Evolutionary conservation across 148 eudicot species (phyloP).

Genomic region (Arbutus unedo): DNA sequence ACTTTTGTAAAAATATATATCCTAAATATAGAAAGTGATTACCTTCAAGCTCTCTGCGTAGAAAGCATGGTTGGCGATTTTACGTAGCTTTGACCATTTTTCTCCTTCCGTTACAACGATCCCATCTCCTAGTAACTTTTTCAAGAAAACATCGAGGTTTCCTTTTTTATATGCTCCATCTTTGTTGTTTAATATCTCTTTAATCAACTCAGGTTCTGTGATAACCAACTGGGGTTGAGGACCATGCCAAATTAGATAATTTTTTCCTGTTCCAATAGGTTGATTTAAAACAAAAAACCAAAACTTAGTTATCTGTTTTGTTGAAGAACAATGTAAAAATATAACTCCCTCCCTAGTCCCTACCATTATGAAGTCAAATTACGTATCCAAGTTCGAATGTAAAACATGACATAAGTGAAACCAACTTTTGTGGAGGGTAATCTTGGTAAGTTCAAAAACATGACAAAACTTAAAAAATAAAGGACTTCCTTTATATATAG

Average conservation of each 20-base stretch:
- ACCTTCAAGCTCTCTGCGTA: constrained; percentile 24
- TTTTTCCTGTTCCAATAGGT: constrained; percentile 12
- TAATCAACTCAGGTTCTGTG: constrained; percentile 21
- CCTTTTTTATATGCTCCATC: neutral
- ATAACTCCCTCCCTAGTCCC: neutral
- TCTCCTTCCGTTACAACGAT: constrained; percentile 11
- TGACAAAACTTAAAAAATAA: too few species aligned
- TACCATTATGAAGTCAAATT: too few species aligned
- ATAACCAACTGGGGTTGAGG: constrained; percentile 16
- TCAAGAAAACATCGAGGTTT: neutral
- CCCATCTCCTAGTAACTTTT: constrained; percentile 23
- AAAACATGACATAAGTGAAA: too few species aligned
- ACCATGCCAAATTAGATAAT: constrained; percentile 19
- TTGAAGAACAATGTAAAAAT: neutral
- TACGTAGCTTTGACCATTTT: constrained; percentile 20
- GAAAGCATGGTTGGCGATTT: constrained; percentile 13
- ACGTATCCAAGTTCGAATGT: too few species aligned
- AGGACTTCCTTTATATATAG: too few species aligned
- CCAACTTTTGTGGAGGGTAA: too few species aligned
- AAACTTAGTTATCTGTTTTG: neutral
- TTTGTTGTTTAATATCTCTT: constrained; percentile 15
- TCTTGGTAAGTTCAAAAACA: too few species aligned
- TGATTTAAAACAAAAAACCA: neutral
- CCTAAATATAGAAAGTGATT: neutral
- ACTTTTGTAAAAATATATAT: neutral